Evolutionary conservation across 1,139 yeast species (phyloP).

Genomic region (Torulaspora pretoriensis): DNA sequence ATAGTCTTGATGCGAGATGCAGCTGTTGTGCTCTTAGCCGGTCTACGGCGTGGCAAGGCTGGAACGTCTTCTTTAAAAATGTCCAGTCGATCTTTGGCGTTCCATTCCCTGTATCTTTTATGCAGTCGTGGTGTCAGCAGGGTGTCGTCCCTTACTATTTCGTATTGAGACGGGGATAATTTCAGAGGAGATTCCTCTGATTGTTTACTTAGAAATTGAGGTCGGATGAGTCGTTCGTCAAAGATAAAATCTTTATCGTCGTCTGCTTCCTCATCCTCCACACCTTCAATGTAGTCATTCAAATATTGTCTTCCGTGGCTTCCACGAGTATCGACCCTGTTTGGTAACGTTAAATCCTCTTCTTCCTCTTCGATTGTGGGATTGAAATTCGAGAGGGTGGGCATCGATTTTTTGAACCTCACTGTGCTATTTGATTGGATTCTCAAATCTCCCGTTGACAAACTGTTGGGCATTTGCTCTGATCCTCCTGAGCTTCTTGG

Average conservation of each 20-base stretch:
- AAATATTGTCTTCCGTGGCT: constrained; percentile 31
- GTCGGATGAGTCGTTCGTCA: constrained; percentile 24
- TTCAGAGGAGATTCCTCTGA: constrained; percentile 18
- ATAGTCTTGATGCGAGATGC: constrained; percentile 31
- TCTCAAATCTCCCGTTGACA: constrained; percentile 28
- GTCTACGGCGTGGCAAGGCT: constrained; percentile 5
- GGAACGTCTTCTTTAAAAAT: constrained; percentile 25
- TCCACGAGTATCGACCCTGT: neutral
- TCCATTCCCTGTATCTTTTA: constrained; percentile 24
- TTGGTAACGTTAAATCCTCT: constrained; percentile 20
- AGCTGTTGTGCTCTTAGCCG: constrained; percentile 12
- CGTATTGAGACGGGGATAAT: constrained; percentile 30
- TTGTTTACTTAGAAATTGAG: constrained; percentile 21
- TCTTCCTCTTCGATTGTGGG: constrained; percentile 23
- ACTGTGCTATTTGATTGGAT: constrained; percentile 20
- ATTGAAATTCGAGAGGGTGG: constrained; percentile 20
- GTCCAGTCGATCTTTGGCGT: constrained; percentile 21
- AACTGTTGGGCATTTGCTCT: constrained; percentile 23
- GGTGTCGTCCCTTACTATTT: constrained; percentile 28
- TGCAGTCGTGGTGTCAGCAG: constrained; percentile 31
- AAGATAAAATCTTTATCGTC: constrained; percentile 51
- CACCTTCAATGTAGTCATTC: constrained; percentile 53
- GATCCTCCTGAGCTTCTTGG: constrained; percentile 7
- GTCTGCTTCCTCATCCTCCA: constrained; percentile 46
- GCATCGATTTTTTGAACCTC: constrained; percentile 32